Base-by-base conservation (phyloP, 441 rosid genomes). In the Sinapis alba region DNA sequence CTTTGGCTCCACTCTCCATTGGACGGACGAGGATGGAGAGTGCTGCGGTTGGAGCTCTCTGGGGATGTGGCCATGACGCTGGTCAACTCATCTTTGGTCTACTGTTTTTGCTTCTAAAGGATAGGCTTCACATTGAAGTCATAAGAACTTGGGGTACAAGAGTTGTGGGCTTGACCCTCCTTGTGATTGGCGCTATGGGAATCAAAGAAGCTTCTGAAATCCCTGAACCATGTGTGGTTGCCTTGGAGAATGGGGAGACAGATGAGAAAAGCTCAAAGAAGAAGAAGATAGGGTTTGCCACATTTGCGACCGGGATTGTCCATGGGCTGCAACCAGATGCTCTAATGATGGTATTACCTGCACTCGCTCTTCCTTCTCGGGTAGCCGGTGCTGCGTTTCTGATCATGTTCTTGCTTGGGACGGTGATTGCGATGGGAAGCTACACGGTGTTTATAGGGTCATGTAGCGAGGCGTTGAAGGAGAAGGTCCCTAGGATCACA, bases 41-140 rank as follows among this genome's bases (percentile, higher is more conserved):
- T 67, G 98, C 98, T 56, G 89, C 83, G 4, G 99, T 93, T 53
- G 99, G 99, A 75, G 98, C 97, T 16, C 90, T 95, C 16, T 95
- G 99, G 99, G 99, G 99, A 57, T 95, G 98, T 75, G 99, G 98
- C 13, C 97, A 93, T 43, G 98, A 93, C 32, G 96, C 99, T 0
- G 99, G 99, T 32, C 97, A 72, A 20, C 77, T 93, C 36, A 81
- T 95, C 47, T 95, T 95, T 62, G 99, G 99, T 47, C 69, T 91
- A 34, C 3, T 93, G 2, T 95, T 95, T 74, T 82, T 95, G 4
- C 79, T 91, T 53, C 85, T 95, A 0, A 95, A 79, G 82, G 98
- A 95, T 54, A 84, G 78, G 57, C 98, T 93, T 26, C 97, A 88
- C 76, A 87, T 96, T 45, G 98, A 96, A 81, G 75, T 93, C 16